Evolutionary conservation across 2,329 filamentous ascomycete genomes (phyloP), one percentile per base, ranked within the genome.

Genomic region (Alternaria rosae): DNA sequence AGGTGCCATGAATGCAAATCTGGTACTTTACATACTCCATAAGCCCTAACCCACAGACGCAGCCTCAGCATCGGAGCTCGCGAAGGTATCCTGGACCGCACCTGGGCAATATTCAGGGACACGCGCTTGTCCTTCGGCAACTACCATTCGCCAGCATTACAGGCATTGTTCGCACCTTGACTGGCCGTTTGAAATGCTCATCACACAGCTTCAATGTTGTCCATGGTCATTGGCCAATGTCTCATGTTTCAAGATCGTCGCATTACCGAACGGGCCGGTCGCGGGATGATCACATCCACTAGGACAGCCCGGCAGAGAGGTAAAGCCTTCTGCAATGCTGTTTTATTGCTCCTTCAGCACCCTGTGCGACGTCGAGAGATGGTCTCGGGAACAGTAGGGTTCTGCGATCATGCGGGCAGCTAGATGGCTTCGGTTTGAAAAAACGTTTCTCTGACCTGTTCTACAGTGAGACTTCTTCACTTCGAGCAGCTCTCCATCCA

Each of bases 211-310:
- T 38, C 23, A 7, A 35, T 13, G 9, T 51, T 38, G 9, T 23
- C 28, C 44, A 13, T 20, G 25, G n/a, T 54, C 43, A 62, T 41
- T 62, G 50, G 38, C 20, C 43, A 20, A 12, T 48, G 47, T 17
- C 41, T 12, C n/a, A 41, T 35, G 61, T 64, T 64, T 64, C 61
- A 64, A 61, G 52, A 51, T 64, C 42, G 60, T 59, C 60, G 51
- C 60, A 62, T 59, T 38, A 55, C 25, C 38, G 56, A 47, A 50
- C 45, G 32, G 44, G n/a, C n/a, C 51, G 44, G 51, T 44, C 38
- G 41, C 57, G 56, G 60, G 45, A 59, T 51, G 21, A 59, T 54
- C 56, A 38, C 20, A n/a, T 50, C 30, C 20, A 47, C 56, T 28
- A 51, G 56, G 57, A 42, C 38, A 60, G 53, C 51, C 60, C 45